phyloP scores from a whole-genome alignment of 2,329 filamentous ascomycete genomes.

The Colletotrichum noveboracense region DNA sequence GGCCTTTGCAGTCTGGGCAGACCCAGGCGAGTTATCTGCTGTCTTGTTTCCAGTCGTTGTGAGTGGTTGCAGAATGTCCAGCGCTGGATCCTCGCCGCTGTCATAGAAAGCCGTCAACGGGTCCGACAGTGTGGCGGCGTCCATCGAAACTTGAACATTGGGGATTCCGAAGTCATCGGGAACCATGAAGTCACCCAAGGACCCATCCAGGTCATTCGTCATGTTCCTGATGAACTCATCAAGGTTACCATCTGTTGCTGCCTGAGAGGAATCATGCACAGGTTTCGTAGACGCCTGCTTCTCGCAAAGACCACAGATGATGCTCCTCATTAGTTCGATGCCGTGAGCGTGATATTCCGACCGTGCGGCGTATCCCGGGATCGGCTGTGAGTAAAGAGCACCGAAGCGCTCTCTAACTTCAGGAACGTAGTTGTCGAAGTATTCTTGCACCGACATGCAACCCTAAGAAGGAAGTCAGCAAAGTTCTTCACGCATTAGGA shows the following conservation, averaged over 20 bases:
- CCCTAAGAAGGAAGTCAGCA: constrained; percentile 35
- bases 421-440: constrained; percentile 47
- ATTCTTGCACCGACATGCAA: constrained; percentile 37
- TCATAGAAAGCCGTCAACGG: neutral
- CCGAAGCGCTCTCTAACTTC: constrained; percentile 47
- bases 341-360: constrained; percentile 46
- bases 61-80: neutral
- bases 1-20: neutral
- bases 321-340: constrained; percentile 43
- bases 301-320: constrained; percentile 35
- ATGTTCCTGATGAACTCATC: constrained; percentile 19
- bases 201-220: constrained; percentile 1
- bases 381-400: constrained; percentile 39
- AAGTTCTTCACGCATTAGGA: no score
- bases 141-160: neutral
- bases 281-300: neutral
- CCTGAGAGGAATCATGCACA: neutral
- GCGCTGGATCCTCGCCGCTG: neutral
- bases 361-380: constrained; percentile 32
- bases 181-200: neutral
- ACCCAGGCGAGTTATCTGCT: neutral
- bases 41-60: neutral
- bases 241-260: neutral
- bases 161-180: neutral
- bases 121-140: neutral